Percentiles rank a stretch among this genome's conserved stretches.
Conservation (phyloP, 2,329 filamentous ascomycete species). For the Paracoccidioides brasiliensis region DNA sequence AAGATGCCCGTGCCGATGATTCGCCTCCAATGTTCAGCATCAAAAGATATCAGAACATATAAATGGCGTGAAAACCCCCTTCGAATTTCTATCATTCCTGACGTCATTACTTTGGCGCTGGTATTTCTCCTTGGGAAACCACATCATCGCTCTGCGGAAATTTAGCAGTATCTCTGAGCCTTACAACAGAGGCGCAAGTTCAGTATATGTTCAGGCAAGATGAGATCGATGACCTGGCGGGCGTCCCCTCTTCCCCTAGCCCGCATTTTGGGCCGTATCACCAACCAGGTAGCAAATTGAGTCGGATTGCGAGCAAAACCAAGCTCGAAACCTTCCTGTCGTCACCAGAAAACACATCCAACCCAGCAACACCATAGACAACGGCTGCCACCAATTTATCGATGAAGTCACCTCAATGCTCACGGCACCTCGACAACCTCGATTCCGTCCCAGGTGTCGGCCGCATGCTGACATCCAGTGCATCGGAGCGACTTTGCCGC, state of each 20-base stretch:
- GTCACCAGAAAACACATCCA: neutral
- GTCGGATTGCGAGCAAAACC: neutral
- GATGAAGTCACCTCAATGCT: conserved; percentile 7
- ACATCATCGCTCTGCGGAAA: conserved; percentile 10
- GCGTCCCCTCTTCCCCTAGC: conserved; percentile 9
- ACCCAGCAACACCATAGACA: conserved; percentile 4
- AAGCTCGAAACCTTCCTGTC: neutral
- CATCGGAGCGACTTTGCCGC: conserved; percentile 10
- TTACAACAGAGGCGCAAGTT: conserved; percentile 5
- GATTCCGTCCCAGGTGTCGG: conserved; percentile 9
- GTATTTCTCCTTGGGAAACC: conserved; percentile 12
- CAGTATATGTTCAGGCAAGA: conserved; percentile 7
- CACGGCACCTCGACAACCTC: conserved; percentile 3
- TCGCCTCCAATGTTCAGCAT: conserved; percentile 23
- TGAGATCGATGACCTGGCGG: conserved; percentile 11
- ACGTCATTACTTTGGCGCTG: conserved; percentile 11
- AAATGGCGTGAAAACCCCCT: neutral
- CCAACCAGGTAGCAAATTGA: conserved; percentile 10
- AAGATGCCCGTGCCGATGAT: conserved; percentile 62
- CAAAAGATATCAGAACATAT: conserved; percentile 10
- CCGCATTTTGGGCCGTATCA: conserved; percentile 10
- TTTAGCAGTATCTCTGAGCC: conserved; percentile 7
- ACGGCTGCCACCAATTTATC: conserved; percentile 9
- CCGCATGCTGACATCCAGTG: conserved; percentile 5
- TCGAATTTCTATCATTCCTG: conserved; percentile 4